phyloP scores from a whole-genome alignment of 225 moss, liverwort and hornwort species.

The Asterella californica region DNA sequence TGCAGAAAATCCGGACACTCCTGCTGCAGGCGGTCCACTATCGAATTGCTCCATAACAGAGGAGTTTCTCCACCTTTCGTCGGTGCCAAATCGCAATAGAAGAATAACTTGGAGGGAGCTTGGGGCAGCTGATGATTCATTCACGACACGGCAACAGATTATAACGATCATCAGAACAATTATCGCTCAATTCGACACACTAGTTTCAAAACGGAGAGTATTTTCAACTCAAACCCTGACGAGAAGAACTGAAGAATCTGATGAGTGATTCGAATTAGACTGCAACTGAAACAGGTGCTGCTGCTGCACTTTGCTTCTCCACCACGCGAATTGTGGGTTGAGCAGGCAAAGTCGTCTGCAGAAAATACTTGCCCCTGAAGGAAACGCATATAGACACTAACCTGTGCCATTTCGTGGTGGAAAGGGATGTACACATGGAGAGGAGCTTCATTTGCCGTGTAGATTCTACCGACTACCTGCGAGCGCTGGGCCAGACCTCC shows the following conservation, averaged over 20 bases:
- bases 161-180: not conserved
- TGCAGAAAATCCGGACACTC: constrained; percentile 24
- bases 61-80: constrained; percentile 28
- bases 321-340: not conserved
- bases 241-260: too few relatives aligned
- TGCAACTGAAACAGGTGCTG: not conserved
- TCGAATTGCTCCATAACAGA: constrained; percentile 18
- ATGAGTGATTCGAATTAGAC: too few relatives aligned
- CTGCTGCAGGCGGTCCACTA: constrained; percentile 15
- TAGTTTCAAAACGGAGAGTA: not conserved
- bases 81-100: constrained; percentile 22
- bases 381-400: not conserved
- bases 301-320: not conserved
- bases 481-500: constrained; percentile 23
- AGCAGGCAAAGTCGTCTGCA: not conserved
- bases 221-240: not conserved
- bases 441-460: constrained; percentile 26
- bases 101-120: constrained; percentile 23
- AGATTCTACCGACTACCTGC: constrained; percentile 24
- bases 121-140: constrained; percentile 10
- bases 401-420: constrained; percentile 32
- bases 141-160: not conserved
- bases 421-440: constrained; percentile 18
- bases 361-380: not conserved
- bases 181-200: not conserved